A percentile compares a stretch with the other conserved stretches of the same genome.
These are phyloP conservation scores for Biscutella auriculata DNA, from an alignment of 441 rosid genomes.

Conservation along the genomic window DNA sequence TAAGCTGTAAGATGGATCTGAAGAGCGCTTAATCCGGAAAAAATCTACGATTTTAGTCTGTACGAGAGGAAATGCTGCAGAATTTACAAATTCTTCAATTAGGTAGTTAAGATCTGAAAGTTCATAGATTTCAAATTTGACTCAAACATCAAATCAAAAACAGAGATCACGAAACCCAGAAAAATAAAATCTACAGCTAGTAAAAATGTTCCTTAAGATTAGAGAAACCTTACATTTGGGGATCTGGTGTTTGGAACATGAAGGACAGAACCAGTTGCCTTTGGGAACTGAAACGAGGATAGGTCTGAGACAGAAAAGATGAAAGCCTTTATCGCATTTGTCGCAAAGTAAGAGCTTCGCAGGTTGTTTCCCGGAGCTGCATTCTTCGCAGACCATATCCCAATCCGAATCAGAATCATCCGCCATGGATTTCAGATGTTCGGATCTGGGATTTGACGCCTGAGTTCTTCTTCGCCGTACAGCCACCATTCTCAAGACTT, in stretches of 20 bases:
- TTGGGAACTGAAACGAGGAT: slow-evolving; percentile 57
- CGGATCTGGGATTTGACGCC: slow-evolving; percentile 41
- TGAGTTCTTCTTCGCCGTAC: slow-evolving; percentile 41
- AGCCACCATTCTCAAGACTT: slow-evolving; percentile 13
- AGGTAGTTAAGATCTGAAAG: background rate
- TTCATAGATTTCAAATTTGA: background rate
- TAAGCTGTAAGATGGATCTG: slow-evolving; percentile 15
- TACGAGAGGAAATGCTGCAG: slow-evolving; percentile 64
- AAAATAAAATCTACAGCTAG: background rate
- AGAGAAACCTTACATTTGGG: slow-evolving; percentile 33
- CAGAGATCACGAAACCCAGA: background rate
- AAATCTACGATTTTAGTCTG: slow-evolving; percentile 64
- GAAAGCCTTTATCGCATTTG: slow-evolving; percentile 54
- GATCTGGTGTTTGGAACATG: slow-evolving; percentile 30
- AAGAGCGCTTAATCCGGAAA: slow-evolving; percentile 39
- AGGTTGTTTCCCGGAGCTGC: slow-evolving; percentile 42
- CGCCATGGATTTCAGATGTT: background rate
- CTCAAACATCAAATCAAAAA: background rate
- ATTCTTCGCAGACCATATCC: slow-evolving; percentile 34
- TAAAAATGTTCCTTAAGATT: too few species aligned
- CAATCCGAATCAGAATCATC: slow-evolving; percentile 11
- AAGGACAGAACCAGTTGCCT: slow-evolving; percentile 55
- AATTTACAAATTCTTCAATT: background rate
- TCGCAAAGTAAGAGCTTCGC: slow-evolving; percentile 50
- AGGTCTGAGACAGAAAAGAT: slow-evolving; percentile 54